Evolutionary conservation across 2,329 filamentous ascomycete genomes (phyloP).

Genomic region (Aureobasidium sp.): DNA sequence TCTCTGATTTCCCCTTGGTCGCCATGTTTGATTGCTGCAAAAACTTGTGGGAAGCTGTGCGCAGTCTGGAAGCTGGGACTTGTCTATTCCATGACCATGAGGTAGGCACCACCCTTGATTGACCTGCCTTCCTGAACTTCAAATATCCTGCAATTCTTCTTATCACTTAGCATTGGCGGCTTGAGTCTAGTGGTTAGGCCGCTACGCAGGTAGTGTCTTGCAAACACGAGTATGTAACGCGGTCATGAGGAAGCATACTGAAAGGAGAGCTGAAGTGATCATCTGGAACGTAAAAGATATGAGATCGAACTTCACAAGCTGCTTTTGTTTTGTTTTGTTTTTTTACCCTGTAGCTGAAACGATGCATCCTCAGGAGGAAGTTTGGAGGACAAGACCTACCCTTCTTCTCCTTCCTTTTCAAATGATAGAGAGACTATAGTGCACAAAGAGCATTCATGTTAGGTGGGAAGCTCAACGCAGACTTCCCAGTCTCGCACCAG

Average conservation of each 20-base stretch:
- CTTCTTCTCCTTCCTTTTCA: neutral
- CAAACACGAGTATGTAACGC: neutral
- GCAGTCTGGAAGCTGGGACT: neutral
- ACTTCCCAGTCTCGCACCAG: too few species aligned
- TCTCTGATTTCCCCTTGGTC: neutral
- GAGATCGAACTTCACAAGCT: neutral
- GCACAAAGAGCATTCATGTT: too few species aligned
- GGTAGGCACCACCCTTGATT: neutral
- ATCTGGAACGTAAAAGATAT: neutral
- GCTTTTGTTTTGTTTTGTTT: neutral
- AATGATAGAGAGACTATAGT: too few species aligned
- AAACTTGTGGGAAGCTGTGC: too few species aligned
- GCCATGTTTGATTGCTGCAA: neutral
- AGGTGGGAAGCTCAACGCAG: too few species aligned
- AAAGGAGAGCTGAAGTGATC: neutral
- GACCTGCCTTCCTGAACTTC: neutral
- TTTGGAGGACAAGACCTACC: too few species aligned
- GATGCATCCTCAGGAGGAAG: too few species aligned
- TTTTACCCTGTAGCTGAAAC: too few species aligned
- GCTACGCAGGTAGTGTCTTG: neutral
- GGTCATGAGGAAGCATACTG: neutral
- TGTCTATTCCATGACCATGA: neutral
- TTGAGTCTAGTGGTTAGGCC: neutral
- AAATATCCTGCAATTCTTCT: neutral
- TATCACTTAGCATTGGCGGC: neutral